phyloP scores from a whole-genome alignment of 1,139 yeast species.

The Yamadazyma taylorii region DNA sequence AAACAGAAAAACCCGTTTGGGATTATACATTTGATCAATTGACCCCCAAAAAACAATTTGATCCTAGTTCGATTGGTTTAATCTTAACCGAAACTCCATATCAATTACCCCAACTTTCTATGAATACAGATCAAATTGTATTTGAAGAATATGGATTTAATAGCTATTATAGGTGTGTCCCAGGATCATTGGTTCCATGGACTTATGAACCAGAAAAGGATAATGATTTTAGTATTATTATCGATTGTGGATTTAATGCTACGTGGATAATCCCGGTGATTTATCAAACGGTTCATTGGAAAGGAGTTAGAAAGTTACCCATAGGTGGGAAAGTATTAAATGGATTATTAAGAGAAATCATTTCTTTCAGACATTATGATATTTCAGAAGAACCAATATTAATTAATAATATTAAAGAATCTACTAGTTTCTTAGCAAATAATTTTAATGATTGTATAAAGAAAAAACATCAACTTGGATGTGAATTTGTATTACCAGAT shows the following conservation, averaged over 20 bases:
- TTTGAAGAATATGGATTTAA: constrained; percentile 91
- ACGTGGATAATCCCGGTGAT: constrained; percentile 88
- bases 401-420: constrained; percentile 83
- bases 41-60: constrained; percentile 31
- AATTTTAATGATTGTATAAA: constrained; percentile 64
- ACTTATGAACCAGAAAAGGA: constrained; percentile 22
- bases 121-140: constrained; percentile 85
- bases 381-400: constrained; percentile 88
- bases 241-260: constrained; percentile 86
- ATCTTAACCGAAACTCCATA: constrained; percentile 77
- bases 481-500: constrained; percentile 84
- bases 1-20: constrained; percentile 89
- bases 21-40: constrained; percentile 58
- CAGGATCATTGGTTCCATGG: constrained; percentile 78
- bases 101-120: constrained; percentile 78
- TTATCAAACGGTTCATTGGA: constrained; percentile 75
- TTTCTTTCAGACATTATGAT: constrained; percentile 90
- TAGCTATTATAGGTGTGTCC: constrained; percentile 58
- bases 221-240: constrained; percentile 69
- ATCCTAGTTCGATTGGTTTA: constrained; percentile 50
- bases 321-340: constrained; percentile 86
- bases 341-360: constrained; percentile 77
- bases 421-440: constrained; percentile 68
- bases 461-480: constrained; percentile 24
- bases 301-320: constrained; percentile 71